These are phyloP conservation scores for Colletotrichum australisinense DNA, from an alignment of 2,329 filamentous ascomycete genomes.

Conservation along the genomic window DNA sequence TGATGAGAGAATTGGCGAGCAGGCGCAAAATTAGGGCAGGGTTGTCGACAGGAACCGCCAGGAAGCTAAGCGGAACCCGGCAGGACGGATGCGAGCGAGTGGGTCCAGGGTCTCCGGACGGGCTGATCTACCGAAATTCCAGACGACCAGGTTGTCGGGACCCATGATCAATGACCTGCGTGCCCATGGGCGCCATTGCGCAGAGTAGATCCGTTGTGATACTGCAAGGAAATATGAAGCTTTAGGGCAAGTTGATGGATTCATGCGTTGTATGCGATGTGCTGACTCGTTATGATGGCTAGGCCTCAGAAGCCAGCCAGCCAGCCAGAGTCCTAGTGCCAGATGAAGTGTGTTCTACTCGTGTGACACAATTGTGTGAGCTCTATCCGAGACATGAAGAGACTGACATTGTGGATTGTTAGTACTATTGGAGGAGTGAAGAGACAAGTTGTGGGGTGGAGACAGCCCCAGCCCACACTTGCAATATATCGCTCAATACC, in stretches of 20 bases:
- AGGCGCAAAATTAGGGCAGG: background rate
- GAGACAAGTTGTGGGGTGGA: background rate
- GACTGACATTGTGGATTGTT: background rate
- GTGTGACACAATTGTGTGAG: background rate
- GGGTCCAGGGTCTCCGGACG: constrained; percentile 3
- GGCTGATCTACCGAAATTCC: background rate
- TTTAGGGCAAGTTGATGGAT: background rate
- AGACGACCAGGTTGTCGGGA: background rate
- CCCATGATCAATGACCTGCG: background rate
- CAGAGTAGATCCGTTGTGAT: background rate
- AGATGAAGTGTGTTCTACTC: background rate
- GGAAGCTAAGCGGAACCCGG: constrained; percentile 1
- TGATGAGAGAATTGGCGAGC: rapidly evolving
- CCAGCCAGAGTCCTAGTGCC: background rate
- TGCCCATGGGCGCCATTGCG: too few relatives aligned
- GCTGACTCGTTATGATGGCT: constrained; percentile 5
- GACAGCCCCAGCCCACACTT: background rate
- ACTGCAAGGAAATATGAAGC: background rate
- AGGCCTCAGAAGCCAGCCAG: background rate
- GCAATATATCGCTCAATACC: background rate
- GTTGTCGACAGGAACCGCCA: background rate
- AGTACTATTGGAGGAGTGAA: background rate
- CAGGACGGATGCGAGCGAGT: background rate
- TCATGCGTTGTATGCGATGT: background rate
- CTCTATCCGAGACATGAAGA: background rate